phyloP scores from a whole-genome alignment of 441 rosid species.

The Viola pubescens region DNA sequence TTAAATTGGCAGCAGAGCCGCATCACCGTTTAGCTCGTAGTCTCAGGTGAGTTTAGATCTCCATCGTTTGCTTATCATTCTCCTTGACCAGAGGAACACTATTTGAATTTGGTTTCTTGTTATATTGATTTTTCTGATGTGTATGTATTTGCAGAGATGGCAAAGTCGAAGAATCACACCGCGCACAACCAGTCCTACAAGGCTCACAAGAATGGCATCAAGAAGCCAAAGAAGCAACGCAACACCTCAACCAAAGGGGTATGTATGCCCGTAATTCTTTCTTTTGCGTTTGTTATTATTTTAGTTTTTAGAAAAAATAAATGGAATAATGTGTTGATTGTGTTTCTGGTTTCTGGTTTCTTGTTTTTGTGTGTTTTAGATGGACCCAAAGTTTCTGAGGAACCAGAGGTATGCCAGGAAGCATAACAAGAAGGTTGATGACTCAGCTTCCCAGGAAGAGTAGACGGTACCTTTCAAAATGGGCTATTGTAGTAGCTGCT shows the following conservation, averaged over 20 bases:
- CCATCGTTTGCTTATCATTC: not conserved
- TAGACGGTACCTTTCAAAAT: conserved; percentile 16
- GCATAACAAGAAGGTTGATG: conserved; percentile 69
- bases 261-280: not conserved
- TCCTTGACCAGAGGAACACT: not conserved
- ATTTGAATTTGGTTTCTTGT: not conserved
- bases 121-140: not conserved
- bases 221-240: conserved; percentile 92
- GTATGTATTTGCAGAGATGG: conserved; percentile 47
- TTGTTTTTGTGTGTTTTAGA: conserved; percentile 28
- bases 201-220: conserved; percentile 94
- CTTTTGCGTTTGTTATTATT: too few relatives aligned
- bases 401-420: conserved; percentile 99
- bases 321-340: not conserved
- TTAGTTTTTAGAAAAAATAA: too few relatives aligned
- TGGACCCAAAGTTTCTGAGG: conserved; percentile 98
- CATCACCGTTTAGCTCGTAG: conserved; percentile 3
- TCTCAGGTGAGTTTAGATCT: conserved; percentile 10
- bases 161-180: conserved; percentile 99
- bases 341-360: not conserved
- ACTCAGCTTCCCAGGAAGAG: conserved; percentile 51
- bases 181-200: conserved; percentile 97
- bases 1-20: conserved; percentile 1
- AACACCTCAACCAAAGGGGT: conserved; percentile 97
- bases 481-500: not conserved